These are phyloP conservation scores for Candida sphagnicola DNA, from an alignment of 805 yeast species.

Conservation along the genomic window DNA sequence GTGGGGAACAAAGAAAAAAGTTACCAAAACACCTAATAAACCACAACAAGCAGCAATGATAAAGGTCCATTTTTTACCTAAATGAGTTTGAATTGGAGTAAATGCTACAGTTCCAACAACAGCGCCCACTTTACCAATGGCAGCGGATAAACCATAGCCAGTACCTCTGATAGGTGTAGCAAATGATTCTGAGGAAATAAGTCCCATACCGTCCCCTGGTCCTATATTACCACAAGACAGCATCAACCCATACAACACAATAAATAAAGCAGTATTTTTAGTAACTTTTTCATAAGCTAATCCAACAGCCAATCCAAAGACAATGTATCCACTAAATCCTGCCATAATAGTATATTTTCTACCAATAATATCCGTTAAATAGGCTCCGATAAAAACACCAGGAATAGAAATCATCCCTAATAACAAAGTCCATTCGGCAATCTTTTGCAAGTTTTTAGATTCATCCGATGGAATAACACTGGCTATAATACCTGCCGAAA, in stretches of 20 bases:
- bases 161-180: slow-evolving; percentile 81
- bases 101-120: slow-evolving; percentile 74
- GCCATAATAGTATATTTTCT: slow-evolving; percentile 67
- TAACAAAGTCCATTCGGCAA: slow-evolving; percentile 72
- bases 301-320: slow-evolving; percentile 70
- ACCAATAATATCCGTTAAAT: slow-evolving; percentile 59
- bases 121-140: slow-evolving; percentile 82
- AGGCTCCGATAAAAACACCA: slow-evolving; percentile 70
- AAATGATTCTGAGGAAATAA: slow-evolving; percentile 58
- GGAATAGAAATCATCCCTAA: slow-evolving; percentile 66
- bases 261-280: slow-evolving; percentile 58
- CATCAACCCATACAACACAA: slow-evolving; percentile 71
- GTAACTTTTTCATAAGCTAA: slow-evolving; percentile 54
- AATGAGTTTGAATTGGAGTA: slow-evolving; percentile 59
- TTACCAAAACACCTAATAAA: slow-evolving; percentile 54
- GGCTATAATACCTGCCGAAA: slow-evolving; percentile 55
- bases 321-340: slow-evolving; percentile 68
- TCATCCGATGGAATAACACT: slow-evolving; percentile 36
- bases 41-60: slow-evolving; percentile 78
- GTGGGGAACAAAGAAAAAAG: slow-evolving; percentile 64
- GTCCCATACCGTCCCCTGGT: slow-evolving; percentile 75
- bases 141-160: slow-evolving; percentile 71
- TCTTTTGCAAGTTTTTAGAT: slow-evolving; percentile 42
- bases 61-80: slow-evolving; percentile 73
- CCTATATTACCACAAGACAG: slow-evolving; percentile 70